A percentile compares a stretch with the other conserved stretches of the same genome.
phyloP scores from a whole-genome alignment of 768 basidiomycete species.

The Clavaria fumosa region DNA sequence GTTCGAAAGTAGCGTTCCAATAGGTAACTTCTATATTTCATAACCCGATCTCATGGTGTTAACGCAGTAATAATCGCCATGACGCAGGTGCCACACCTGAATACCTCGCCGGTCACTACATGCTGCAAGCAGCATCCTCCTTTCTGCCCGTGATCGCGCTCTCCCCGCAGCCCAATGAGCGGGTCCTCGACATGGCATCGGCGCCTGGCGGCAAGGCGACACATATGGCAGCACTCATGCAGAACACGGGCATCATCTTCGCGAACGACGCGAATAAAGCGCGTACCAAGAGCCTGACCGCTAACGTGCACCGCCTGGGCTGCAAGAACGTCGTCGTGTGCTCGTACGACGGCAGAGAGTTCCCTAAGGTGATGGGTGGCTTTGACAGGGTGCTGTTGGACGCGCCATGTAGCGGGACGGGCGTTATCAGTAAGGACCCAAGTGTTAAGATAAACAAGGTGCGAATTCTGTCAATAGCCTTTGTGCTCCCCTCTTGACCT shows the following conservation, averaged over 20 bases:
- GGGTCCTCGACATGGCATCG: conserved; percentile 95
- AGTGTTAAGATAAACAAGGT: conserved; percentile 99
- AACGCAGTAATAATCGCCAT: too few species aligned
- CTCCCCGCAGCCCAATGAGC: conserved; percentile 80
- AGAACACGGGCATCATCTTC: conserved; percentile 96
- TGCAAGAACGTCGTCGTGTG: conserved; percentile 98
- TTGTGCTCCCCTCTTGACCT: conserved; percentile 6
- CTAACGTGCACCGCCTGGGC: conserved; percentile 91
- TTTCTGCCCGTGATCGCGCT: conserved; percentile 99
- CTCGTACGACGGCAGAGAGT: conserved; percentile 93
- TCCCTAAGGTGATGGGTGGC: conserved; percentile 97
- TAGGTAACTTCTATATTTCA: conserved; percentile 33
- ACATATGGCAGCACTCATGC: conserved; percentile 90
- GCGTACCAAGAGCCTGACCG: conserved; percentile 90
- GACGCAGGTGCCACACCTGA: conserved; percentile 81
- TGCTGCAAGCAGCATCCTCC: conserved; percentile 97
- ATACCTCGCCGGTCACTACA: conserved; percentile 97
- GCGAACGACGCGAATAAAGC: conserved; percentile 94
- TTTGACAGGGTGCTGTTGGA: conserved; percentile 96
- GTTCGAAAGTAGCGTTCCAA: conserved; percentile 90
- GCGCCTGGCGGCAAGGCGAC: conserved; percentile 98
- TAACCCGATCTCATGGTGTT: neutral
- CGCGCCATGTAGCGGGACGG: conserved; percentile 95
- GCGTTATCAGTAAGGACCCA: conserved; percentile 94
- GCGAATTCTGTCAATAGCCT: too few species aligned